Evolutionary conservation across 2,329 filamentous ascomycete genomes (phyloP).

Genomic region (Corinectria fuckeliana): DNA sequence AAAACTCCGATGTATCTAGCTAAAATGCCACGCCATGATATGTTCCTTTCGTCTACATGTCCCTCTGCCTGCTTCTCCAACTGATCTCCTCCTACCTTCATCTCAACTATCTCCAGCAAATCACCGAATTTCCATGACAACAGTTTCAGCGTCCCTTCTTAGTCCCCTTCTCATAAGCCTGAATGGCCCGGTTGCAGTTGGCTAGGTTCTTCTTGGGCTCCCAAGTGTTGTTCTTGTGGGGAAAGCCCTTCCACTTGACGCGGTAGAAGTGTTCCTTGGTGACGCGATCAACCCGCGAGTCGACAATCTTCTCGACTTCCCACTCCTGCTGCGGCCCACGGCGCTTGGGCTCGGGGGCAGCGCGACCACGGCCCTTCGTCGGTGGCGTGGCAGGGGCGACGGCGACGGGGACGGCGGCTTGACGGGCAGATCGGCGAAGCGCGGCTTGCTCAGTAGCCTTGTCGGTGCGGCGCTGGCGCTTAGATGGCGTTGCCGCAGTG

Average conservation of each 20-base stretch:
- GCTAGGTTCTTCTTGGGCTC: conserved; percentile 55
- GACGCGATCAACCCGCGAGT: conserved; percentile 46
- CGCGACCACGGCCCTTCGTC: conserved; percentile 18
- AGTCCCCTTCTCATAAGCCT: conserved; percentile 43
- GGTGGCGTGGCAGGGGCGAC: background rate
- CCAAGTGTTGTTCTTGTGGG: conserved; percentile 57
- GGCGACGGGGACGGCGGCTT: background rate
- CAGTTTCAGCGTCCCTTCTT: conserved; percentile 6
- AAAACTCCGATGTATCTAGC: background rate
- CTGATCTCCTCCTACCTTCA: background rate
- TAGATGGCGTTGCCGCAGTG: conserved; percentile 1
- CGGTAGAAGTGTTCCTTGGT: conserved; percentile 51
- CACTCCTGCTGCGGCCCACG: conserved; percentile 43
- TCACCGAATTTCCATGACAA: background rate
- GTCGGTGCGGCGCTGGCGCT: conserved; percentile 15
- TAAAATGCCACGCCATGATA: background rate
- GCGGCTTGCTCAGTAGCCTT: background rate
- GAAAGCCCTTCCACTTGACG: conserved; percentile 62
- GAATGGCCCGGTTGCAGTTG: conserved; percentile 47
- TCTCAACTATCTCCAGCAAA: background rate
- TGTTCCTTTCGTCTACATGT: background rate
- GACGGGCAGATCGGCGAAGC: conserved; percentile 25
- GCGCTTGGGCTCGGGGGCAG: conserved; percentile 15
- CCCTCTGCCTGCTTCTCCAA: background rate
- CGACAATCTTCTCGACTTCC: conserved; percentile 56